Base-by-base conservation (phyloP, 2,329 filamentous ascomycete species). In the Arthrobotrys sphaeroides region DNA sequence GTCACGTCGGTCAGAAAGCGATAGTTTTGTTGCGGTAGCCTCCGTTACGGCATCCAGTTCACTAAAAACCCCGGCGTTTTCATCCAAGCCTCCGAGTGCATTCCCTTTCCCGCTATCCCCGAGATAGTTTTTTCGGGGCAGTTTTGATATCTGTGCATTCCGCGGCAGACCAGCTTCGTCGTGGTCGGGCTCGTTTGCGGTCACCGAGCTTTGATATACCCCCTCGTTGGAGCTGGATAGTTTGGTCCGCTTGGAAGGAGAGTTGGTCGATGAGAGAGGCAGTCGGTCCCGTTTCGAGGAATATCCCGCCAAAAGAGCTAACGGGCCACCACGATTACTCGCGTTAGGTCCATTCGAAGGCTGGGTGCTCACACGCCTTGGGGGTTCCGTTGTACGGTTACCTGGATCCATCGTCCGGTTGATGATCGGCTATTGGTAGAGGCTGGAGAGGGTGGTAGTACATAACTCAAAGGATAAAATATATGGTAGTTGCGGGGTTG, bases 211-310 rank as follows among this genome's bases (percentile, higher is more conserved):
- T 24, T 62, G 62, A 6, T 6, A 26, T n/a, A 20, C 64, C 24
- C 7, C 36, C 5, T n/a, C 9, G 13, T n/a, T 18, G 28, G 42
- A 20, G n/a, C 28, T 22, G 12, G 55, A 67, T 38, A 61, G 5
- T 18, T 68, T 74, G 10, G 62, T 20, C 12, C 70, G 70, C 59
- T 74, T 74, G 13, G 55, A 36, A 16, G 70, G 55, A 22, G 70
- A 62, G 24, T 62, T 40, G 0, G 16, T 47, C 12, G 36, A 13
- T 6, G 53, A 38, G 4, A 55, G 20, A 13, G n/a, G n/a, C 24
- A 43, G 62, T 12, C 45, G 43, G 40, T 74, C 47, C 38, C 62
- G 26, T 28, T 74, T 68, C 12, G 70, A 59, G 2, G 70, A 33
- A 33, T 68, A 38, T 43, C 51, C 61, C 38, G 62, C 20, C n/a